These are phyloP conservation scores for Debaryomycetaceae sp. DNA, from an alignment of 1,139 yeast genomes.

Conservation along the genomic window DNA sequence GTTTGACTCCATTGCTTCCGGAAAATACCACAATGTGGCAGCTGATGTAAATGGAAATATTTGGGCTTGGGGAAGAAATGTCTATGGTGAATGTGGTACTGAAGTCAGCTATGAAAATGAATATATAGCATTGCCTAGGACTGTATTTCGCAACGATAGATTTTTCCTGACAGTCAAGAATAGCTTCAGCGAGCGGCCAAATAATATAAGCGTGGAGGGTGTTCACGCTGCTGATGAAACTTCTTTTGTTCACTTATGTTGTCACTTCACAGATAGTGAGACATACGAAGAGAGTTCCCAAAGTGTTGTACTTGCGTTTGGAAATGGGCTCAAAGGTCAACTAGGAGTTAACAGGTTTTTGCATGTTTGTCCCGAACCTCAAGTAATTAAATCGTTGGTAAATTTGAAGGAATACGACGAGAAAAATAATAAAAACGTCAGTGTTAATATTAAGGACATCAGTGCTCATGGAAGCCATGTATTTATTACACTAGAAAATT, in stretches of 20 bases:
- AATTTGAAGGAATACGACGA: conserved; percentile 45
- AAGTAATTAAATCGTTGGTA: conserved; percentile 50
- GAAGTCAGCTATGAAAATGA: conserved; percentile 65
- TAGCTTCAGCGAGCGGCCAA: conserved; percentile 26
- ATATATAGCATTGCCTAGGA: conserved; percentile 65
- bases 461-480: conserved; percentile 65
- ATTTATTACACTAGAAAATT: conserved; percentile 55
- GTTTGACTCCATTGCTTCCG: conserved; percentile 65
- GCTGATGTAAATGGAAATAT: conserved; percentile 59
- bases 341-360: conserved; percentile 74
- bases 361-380: conserved; percentile 72
- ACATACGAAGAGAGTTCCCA: conserved; percentile 17
- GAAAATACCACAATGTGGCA: conserved; percentile 70
- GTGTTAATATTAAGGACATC: conserved; percentile 51
- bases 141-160: conserved; percentile 32
- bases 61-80: conserved; percentile 84
- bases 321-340: conserved; percentile 87
- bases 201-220: conserved; percentile 39
- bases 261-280: conserved; percentile 10
- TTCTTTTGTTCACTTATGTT: conserved; percentile 50
- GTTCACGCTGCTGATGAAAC: conserved; percentile 71
- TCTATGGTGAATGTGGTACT: conserved; percentile 79
- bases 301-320: conserved; percentile 58
- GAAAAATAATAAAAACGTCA: conserved; percentile 22
- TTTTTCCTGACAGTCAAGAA: conserved; percentile 17